A percentile compares a stretch with the other conserved stretches of the same genome.
Evolutionary conservation across 106 monocot species (phyloP).

Genomic region (Amphibolis antarctica): DNA sequence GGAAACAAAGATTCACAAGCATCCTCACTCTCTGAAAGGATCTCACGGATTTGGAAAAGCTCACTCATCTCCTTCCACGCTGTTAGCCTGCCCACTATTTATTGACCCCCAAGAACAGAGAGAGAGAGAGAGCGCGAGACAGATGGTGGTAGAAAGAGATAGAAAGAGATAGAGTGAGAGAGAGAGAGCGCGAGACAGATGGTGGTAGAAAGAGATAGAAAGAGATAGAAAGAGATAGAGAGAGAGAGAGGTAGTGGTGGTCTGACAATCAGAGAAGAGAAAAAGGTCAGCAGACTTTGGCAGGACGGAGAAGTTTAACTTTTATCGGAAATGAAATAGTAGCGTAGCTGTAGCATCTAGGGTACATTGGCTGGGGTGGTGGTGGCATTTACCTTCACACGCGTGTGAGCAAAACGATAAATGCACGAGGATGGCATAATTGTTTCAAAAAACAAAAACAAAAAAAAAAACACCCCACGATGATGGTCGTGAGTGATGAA

Average conservation of each 20-base stretch:
- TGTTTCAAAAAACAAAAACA: too few relatives aligned
- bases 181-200: too few relatives aligned
- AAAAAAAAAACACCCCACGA: too few relatives aligned
- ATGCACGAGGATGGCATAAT: too few relatives aligned
- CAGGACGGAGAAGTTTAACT: not conserved
- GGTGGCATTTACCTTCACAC: too few relatives aligned
- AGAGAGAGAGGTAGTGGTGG: not conserved
- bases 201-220: not conserved
- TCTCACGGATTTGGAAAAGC: not conserved
- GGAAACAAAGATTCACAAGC: not conserved
- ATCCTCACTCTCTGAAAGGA: not conserved
- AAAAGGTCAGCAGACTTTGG: not conserved
- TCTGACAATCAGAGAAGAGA: not conserved
- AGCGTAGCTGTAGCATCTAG: not conserved
- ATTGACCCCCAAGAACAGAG: not conserved
- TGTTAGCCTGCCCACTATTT: not conserved
- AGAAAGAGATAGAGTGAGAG: not conserved
- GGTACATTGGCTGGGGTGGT: not conserved
- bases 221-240: not conserved
- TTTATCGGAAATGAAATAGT: slow-evolving; percentile 1
- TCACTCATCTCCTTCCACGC: slow-evolving; percentile 1
- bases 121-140: not conserved
- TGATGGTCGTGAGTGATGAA: too few relatives aligned
- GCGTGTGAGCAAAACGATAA: too few relatives aligned
- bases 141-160: too few relatives aligned